A percentile compares a stretch with the other conserved stretches of the same genome.
These are phyloP conservation scores for Ambrosiella cleistominuta DNA, from an alignment of 2,329 filamentous ascomycete genomes.

Conservation along the genomic window DNA sequence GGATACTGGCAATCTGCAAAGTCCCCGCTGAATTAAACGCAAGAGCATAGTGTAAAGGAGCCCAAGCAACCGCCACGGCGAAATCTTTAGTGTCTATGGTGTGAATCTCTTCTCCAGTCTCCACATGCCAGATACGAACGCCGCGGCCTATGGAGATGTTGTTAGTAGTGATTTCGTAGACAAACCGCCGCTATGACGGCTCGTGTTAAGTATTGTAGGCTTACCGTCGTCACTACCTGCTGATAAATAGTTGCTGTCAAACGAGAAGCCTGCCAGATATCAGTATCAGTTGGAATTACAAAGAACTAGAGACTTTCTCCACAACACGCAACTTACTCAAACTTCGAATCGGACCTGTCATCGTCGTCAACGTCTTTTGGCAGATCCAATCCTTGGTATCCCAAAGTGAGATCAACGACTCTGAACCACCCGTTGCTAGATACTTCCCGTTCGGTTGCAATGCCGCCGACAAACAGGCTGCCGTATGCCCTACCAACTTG, in stretches of 20 bases:
- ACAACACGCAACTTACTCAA: constrained; percentile 31
- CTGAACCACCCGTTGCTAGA: constrained; percentile 57
- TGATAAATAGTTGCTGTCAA: constrained; percentile 58
- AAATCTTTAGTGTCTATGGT: constrained; percentile 50
- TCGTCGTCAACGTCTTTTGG: constrained; percentile 49
- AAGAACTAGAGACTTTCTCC: neutral
- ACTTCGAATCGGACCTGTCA: constrained; percentile 51
- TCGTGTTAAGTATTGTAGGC: constrained; percentile 10
- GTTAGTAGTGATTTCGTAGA: neutral
- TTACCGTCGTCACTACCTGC: constrained; percentile 57
- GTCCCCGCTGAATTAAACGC: constrained; percentile 55
- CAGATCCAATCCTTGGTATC: constrained; percentile 65
- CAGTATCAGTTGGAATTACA: neutral
- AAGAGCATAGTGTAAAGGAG: constrained; percentile 54
- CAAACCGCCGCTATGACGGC: neutral
- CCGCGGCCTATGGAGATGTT: constrained; percentile 21
- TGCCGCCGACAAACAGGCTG: constrained; percentile 49
- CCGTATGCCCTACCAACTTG: constrained; percentile 53
- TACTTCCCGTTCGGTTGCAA: constrained; percentile 54
- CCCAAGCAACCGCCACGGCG: constrained; percentile 55
- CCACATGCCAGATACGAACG: constrained; percentile 50
- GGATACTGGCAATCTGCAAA: constrained; percentile 40
- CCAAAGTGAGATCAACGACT: constrained; percentile 61
- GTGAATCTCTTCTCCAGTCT: constrained; percentile 56
- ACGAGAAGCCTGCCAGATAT: constrained; percentile 44